These are phyloP conservation scores for Pseudogymnoascus sp. DNA, from an alignment of 2,329 filamentous ascomycete species.

Conservation along the genomic window DNA sequence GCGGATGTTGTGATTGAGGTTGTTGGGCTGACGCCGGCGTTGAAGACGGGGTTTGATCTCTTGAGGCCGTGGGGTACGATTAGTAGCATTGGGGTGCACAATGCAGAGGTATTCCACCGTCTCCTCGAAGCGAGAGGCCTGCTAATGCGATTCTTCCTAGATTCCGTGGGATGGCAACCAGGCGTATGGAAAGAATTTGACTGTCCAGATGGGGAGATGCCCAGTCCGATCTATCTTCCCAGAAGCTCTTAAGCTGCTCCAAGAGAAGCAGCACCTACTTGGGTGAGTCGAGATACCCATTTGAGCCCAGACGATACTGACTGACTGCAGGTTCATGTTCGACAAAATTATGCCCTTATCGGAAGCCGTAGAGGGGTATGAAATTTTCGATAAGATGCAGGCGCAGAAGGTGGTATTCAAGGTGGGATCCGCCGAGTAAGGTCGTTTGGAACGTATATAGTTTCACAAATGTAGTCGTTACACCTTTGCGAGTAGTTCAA, in stretches of 20 bases:
- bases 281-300: constrained; percentile 43
- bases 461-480: not conserved
- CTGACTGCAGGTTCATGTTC: constrained; percentile 58
- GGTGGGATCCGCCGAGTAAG: not conserved
- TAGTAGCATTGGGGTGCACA: constrained; percentile 69
- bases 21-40: constrained; percentile 60
- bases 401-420: constrained; percentile 67
- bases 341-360: constrained; percentile 65
- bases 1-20: constrained; percentile 81
- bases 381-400: constrained; percentile 64
- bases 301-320: constrained; percentile 18
- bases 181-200: constrained; percentile 63
- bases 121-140: not conserved
- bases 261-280: constrained; percentile 57
- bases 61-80: constrained; percentile 66
- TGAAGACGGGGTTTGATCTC: constrained; percentile 63
- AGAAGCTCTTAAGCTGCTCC: constrained; percentile 55
- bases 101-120: constrained; percentile 48
- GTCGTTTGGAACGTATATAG: not conserved
- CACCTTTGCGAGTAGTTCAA: constrained; percentile 33
- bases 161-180: constrained; percentile 60
- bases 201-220: constrained; percentile 67
- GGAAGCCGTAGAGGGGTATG: constrained; percentile 59
- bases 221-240: constrained; percentile 64
- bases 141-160: constrained; percentile 31